phyloP scores from a whole-genome alignment of 2,329 filamentous ascomycete species.

The Hypoxylon rubiginosum region DNA sequence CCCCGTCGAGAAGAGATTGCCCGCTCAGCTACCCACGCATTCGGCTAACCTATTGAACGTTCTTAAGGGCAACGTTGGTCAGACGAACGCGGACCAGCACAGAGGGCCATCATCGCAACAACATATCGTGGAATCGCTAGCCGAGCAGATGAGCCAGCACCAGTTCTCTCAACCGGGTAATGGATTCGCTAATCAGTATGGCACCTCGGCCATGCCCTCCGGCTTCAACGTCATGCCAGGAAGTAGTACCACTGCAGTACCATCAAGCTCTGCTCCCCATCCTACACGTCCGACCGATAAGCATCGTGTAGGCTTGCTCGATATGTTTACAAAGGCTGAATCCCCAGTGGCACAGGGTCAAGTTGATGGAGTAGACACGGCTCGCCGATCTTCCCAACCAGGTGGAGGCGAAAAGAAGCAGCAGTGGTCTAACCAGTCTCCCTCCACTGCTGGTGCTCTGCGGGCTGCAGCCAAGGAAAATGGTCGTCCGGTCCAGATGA shows the following conservation, averaged over 20 bases:
- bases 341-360: constrained; percentile 45
- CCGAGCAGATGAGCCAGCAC: constrained; percentile 32
- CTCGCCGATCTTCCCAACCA: constrained; percentile 21
- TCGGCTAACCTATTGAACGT: constrained; percentile 56
- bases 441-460: constrained; percentile 47
- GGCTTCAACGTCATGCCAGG: constrained; percentile 21
- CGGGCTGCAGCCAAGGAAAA: constrained; percentile 49
- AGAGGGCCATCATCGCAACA: constrained; percentile 27
- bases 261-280: constrained; percentile 31
- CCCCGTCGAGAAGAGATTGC: constrained; percentile 24
- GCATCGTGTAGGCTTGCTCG: constrained; percentile 65
- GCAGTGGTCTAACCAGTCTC: constrained; percentile 35
- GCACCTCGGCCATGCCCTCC: constrained; percentile 28
- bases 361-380: constrained; percentile 36
- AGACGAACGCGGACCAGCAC: constrained; percentile 33
- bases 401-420: constrained; percentile 37
- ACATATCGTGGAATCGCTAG: constrained; percentile 13
- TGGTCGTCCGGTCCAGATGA: constrained; percentile 51
- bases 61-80: constrained; percentile 55
- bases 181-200: constrained; percentile 38
- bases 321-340: constrained; percentile 65
- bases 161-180: constrained; percentile 25
- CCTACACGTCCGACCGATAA: constrained; percentile 50
- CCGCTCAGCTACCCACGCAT: constrained; percentile 47
- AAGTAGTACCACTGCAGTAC: constrained; percentile 32